Base-by-base conservation (phyloP, 345 rosid species). In the Linum lewisii region DNA sequence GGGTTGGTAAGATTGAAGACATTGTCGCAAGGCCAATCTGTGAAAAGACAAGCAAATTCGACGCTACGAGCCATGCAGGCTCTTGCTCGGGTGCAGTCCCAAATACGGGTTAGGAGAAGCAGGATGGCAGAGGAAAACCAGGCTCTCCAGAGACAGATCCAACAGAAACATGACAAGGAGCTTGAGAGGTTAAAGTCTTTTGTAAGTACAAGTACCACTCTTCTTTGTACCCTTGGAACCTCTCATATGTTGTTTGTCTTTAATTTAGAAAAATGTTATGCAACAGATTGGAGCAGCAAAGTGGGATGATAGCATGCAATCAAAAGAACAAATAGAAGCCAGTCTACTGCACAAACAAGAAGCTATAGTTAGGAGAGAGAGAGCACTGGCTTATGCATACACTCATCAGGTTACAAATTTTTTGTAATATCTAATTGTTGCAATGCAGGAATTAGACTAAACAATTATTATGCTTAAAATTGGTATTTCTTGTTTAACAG, bases 121-220 rank as follows among this genome's bases (percentile, higher is more conserved):
- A 47, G 58, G 51, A 57, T 57, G 60, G 16, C 60, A 9, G 60
- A 57, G 36, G 64, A 66, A 64, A 58, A 55, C 3, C 37, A 44
- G 63, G 15, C 58, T 42, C 45, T 61, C 44, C 61, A 74, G 44
- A 21, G 60, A 26, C 60, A 73, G 77, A 75, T 88, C 71, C 93
- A 86, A 68, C 90, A 79, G 57, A 84, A 77, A 64, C 64, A 49
- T 9, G 83, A 75, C 26, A 82, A 74, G 57, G 85, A 82, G 51
- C 60, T 69, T 21, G 73, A 84, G 56, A 86, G 79, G 81, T 73
- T 76, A 69, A 76, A 66, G 70, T 63, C 13, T 67, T 50, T 5
- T 21, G 26, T 54, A 13, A 54, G 47, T 20, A 20, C 5, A 15
- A n/a, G n/a, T n/a, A n/a, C n/a, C n/a, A n/a, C n/a, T n/a, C n/a